These are phyloP conservation scores for Penicillium coprophilum DNA, from an alignment of 495 filamentous ascomycete genomes.

Conservation along the genomic window DNA sequence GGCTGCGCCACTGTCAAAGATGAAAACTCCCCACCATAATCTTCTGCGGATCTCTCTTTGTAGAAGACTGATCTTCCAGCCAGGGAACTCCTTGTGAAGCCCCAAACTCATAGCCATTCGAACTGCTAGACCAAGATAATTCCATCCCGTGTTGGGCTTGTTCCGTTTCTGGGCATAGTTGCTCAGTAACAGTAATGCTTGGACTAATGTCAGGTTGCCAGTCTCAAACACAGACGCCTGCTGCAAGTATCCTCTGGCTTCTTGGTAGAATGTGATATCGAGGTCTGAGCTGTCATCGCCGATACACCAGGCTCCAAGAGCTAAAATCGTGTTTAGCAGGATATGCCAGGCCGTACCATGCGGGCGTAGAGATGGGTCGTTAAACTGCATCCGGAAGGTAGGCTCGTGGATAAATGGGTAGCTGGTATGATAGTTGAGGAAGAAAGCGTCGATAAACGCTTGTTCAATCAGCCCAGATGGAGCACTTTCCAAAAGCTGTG, in stretches of 20 bases:
- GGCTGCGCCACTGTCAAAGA: slow-evolving; percentile 49
- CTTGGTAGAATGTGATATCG: slow-evolving; percentile 50
- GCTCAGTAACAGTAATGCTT: slow-evolving; percentile 51
- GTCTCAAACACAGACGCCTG: slow-evolving; percentile 51
- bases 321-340: slow-evolving; percentile 51
- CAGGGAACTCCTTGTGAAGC: slow-evolving; percentile 55
- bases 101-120: slow-evolving; percentile 56
- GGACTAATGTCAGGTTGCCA: slow-evolving; percentile 52
- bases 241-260: slow-evolving; percentile 44
- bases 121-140: slow-evolving; percentile 51
- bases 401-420: slow-evolving; percentile 58
- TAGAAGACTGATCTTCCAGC: slow-evolving; percentile 54
- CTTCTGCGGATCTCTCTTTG: slow-evolving; percentile 47
- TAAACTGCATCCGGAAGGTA: slow-evolving; percentile 55
- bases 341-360: slow-evolving; percentile 53
- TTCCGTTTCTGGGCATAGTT: slow-evolving; percentile 57
- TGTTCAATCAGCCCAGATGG: slow-evolving; percentile 47
- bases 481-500: slow-evolving; percentile 43
- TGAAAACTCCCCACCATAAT: slow-evolving; percentile 51
- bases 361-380: slow-evolving; percentile 50
- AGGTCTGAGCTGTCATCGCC: slow-evolving; percentile 50
- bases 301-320: slow-evolving; percentile 53
- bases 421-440: slow-evolving; percentile 51
- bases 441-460: slow-evolving; percentile 53
- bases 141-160: slow-evolving; percentile 58